These are phyloP conservation scores for Exophiala phaeomuriformis DNA, from an alignment of 2,329 filamentous ascomycete genomes.

Conservation along the genomic window DNA sequence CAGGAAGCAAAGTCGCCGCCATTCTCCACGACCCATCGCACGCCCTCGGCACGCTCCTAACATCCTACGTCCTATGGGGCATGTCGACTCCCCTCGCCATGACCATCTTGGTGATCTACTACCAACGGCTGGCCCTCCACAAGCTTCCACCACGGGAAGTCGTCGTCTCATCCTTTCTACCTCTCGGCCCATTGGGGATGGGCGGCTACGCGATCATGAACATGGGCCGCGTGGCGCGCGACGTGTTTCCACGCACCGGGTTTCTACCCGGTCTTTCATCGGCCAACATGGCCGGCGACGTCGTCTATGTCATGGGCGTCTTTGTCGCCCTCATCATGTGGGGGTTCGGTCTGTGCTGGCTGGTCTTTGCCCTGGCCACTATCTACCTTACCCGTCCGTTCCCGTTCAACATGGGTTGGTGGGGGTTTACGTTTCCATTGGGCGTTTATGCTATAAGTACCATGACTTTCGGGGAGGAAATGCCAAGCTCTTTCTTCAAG, in stretches of 20 bases:
- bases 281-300: constrained; percentile 27
- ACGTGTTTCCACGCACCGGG: constrained; percentile 32
- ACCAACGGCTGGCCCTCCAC: constrained; percentile 60
- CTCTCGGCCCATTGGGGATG: constrained; percentile 60
- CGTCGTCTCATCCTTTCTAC: constrained; percentile 62
- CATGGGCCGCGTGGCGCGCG: constrained; percentile 42
- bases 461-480: constrained; percentile 41
- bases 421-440: constrained; percentile 54
- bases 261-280: constrained; percentile 19
- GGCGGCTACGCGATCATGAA: constrained; percentile 55
- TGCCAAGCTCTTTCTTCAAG: constrained; percentile 50
- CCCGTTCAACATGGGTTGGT: constrained; percentile 58
- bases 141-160: constrained; percentile 61
- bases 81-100: constrained; percentile 51
- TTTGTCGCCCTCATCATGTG: constrained; percentile 35
- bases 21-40: constrained; percentile 47
- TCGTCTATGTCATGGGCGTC: constrained; percentile 34
- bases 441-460: constrained; percentile 49
- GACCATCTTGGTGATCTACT: constrained; percentile 61
- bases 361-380: constrained; percentile 35
- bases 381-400: constrained; percentile 36
- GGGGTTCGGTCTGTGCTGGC: constrained; percentile 37
- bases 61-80: constrained; percentile 65
- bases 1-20: constrained; percentile 50
- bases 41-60: constrained; percentile 56